Conservation (phyloP, 108 stramenopile species). For the Nitzschia palea region DNA sequence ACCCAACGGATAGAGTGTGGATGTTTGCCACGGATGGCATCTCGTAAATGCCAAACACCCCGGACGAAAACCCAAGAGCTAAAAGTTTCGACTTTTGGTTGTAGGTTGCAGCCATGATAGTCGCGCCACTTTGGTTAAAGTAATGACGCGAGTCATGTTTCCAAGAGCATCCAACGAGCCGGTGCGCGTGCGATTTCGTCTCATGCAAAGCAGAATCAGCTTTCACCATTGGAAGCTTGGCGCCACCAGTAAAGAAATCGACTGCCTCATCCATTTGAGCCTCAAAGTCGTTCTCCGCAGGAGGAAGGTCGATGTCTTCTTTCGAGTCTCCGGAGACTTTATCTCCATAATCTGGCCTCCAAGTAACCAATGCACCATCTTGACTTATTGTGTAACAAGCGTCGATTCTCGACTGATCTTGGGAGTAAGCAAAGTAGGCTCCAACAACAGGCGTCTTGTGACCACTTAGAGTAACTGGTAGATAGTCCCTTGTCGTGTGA, state of each 20-base stretch:
- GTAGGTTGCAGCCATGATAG: slow-evolving; percentile 61
- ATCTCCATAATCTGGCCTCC: slow-evolving; percentile 57
- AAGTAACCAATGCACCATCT: slow-evolving; percentile 92
- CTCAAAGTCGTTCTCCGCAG: slow-evolving; percentile 40
- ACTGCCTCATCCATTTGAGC: slow-evolving; percentile 67
- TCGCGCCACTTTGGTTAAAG: slow-evolving; percentile 74
- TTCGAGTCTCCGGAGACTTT: background rate
- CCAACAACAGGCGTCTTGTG: slow-evolving; percentile 81
- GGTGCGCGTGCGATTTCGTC: slow-evolving; percentile 49
- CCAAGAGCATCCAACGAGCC: slow-evolving; percentile 67
- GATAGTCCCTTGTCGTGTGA: slow-evolving; percentile 73
- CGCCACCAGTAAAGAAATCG: slow-evolving; percentile 74
- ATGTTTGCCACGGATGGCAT: slow-evolving; percentile 88
- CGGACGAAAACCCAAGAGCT: slow-evolving; percentile 88
- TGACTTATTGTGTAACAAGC: slow-evolving; percentile 79
- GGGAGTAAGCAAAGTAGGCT: slow-evolving; percentile 64
- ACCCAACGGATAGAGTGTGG: slow-evolving; percentile 85
- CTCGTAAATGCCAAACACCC: slow-evolving; percentile 96
- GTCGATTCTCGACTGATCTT: slow-evolving; percentile 39
- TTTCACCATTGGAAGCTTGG: background rate
- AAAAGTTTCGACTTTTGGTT: slow-evolving; percentile 66
- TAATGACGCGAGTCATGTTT: slow-evolving; percentile 71
- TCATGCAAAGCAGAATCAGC: background rate
- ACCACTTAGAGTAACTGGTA: slow-evolving; percentile 82
- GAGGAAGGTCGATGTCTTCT: slow-evolving; percentile 40